Evolutionary conservation across 192 early-diverging fungal species (phyloP).

Genomic region (Coemansia umbellata): DNA sequence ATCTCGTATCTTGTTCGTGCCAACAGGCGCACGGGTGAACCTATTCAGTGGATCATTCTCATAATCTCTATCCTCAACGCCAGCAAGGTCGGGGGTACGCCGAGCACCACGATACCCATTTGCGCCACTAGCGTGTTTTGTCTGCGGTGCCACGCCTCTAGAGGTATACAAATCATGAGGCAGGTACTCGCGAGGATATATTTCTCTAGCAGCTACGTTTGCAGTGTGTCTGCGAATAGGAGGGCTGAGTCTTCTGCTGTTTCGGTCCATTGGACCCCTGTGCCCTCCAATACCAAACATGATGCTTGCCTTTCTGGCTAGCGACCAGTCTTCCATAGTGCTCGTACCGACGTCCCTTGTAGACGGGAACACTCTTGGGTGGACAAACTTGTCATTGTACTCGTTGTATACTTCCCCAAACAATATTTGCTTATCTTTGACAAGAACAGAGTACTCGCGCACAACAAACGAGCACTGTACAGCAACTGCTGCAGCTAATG

Average conservation of each 20-base stretch:
- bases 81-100: neutral
- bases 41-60: neutral
- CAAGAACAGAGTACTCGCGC: slow-evolving; percentile 29
- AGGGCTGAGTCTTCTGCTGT: neutral
- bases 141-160: neutral
- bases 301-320: slow-evolving; percentile 4
- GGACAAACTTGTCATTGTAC: slow-evolving; percentile 61
- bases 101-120: neutral
- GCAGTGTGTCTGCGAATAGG: slow-evolving; percentile 7
- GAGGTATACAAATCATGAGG: slow-evolving; percentile 3
- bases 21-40: slow-evolving; percentile 1
- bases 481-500: slow-evolving; percentile 50
- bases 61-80: neutral
- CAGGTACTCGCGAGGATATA: neutral
- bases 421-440: slow-evolving; percentile 61
- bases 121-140: neutral
- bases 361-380: slow-evolving; percentile 58
- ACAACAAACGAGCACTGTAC: slow-evolving; percentile 50
- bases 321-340: slow-evolving; percentile 39
- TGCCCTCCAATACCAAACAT: neutral
- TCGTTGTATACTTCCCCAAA: slow-evolving; percentile 57
- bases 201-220: neutral
- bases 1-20: slow-evolving; percentile 5
- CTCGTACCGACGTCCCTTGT: slow-evolving; percentile 51
- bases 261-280: neutral